Evolutionary conservation across 2,329 filamentous ascomycete genomes (phyloP), one percentile per base, ranked within the genome.

Genomic region (Bipolaris sorokiniana): DNA sequence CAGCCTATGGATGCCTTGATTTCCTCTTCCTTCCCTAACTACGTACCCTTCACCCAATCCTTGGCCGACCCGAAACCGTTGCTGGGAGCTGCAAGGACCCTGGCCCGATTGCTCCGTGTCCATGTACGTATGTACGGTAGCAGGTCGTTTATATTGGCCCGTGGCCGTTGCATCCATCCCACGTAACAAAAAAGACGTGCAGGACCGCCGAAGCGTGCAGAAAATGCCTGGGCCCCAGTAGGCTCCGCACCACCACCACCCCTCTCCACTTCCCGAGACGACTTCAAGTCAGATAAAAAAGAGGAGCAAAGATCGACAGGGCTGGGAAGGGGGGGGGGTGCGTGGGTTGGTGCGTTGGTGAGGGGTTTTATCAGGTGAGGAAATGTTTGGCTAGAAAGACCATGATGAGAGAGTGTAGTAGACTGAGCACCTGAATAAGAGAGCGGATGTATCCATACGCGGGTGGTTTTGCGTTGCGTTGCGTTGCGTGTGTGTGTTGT

Each of bases 221-320:
- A 13, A 13, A 28, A 9, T 28, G 26, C 9, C 26, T 10, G 10
- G 26, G 26, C 26, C 26, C 9, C 23, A 26, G 23, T 26, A 31
- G 28, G 28, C 28, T 31, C 28, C 28, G 28, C 28, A 31, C 10
- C 28, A 11, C 28, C 28, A 31, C 28, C 28, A 11, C 10, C 28
- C 28, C 10, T 31, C 13, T 10, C 28, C 28, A 31, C 28, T 11
- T 31, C 28, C 28, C 28, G 28, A 31, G 28, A 31, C 28, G 4
- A 31, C 10, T 31, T 13, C 28, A 31, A 13, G 28, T 31, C 28
- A 31, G 34, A 34, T 15, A 48, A 9, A 33, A 10, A 28, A 28
- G 46, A 48, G 46, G 46, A 48, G 46, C n/a, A 38, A 38, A 23
- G 49, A 51, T 51, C 40, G 49, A 37, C 49, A 33, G 23, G 40